phyloP scores from a whole-genome alignment of 1,284 basidiomycete genomes.

The Moesziomyces antarcticus region DNA sequence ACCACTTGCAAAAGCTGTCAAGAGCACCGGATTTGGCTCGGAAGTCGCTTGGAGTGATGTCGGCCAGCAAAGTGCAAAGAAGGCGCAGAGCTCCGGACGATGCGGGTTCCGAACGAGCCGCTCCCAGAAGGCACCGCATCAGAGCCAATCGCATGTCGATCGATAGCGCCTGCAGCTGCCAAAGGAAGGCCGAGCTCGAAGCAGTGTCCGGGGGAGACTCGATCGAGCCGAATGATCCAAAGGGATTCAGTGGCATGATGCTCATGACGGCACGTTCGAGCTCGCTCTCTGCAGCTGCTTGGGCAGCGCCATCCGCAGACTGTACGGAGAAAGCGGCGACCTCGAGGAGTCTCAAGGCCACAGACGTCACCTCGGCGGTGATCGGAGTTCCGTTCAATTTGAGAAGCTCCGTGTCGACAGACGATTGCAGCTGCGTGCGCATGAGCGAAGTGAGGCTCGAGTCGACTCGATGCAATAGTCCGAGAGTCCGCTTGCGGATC shows the following conservation, averaged over 20 bases:
- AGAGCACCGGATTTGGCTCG: background rate
- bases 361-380: background rate
- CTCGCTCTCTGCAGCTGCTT: background rate
- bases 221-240: slow-evolving; percentile 1
- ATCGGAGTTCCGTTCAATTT: background rate
- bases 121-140: background rate
- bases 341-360: slow-evolving; percentile 21
- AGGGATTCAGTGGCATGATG: slow-evolving; percentile 2
- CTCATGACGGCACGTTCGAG: slow-evolving; percentile 13
- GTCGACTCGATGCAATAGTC: slow-evolving; percentile 30
- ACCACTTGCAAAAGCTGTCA: slow-evolving; percentile 1
- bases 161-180: slow-evolving; percentile 1
- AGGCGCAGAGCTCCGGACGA: background rate
- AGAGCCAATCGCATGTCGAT: background rate
- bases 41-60: slow-evolving; percentile 1
- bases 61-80: slow-evolving; percentile 3
- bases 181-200: background rate
- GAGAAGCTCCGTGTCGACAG: slow-evolving; percentile 4
- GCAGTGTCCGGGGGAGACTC: background rate
- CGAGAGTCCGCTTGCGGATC: slow-evolving; percentile 18
- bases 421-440: slow-evolving; percentile 22
- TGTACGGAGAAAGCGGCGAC: slow-evolving; percentile 12
- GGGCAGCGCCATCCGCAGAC: background rate
- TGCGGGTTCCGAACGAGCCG: background rate
- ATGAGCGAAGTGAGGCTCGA: slow-evolving; percentile 11